Evolutionary conservation across 352 stramenopile species (phyloP), one percentile per base, ranked within the genome.

Genomic region (Globisporangium spinosum): DNA sequence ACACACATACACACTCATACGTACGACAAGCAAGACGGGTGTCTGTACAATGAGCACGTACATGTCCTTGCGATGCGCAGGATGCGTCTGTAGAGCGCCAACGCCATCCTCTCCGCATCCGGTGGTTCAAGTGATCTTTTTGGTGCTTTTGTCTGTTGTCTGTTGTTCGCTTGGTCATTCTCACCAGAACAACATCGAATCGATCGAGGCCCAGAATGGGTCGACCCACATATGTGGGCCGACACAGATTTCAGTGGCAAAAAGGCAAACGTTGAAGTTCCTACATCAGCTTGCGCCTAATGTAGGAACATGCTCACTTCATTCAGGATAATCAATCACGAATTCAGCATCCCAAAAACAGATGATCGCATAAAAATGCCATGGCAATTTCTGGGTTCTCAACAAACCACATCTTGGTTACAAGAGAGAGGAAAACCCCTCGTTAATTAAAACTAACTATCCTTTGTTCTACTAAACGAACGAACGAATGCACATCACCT

Each of bases 11-110:
- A 15, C 40, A n/a, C 15, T 12, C 29, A 47, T 49, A 20, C 40
- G 40, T 15, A n/a, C 17, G 38, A 45, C 38, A 45, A 45, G 2
- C 40, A 49, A 20, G 40, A 20, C 40, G 40, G 4, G 15, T 3
- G 8, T 0, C 3, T 27, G 8, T 4, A 22, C 3, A 23, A 47
- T 3, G 13, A 13, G 6, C 12, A 81, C 84, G 63, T 80, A 94
- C 86, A 94, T 65, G 74, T 87, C 23, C 85, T 67, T 7, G 84
- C 87, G 22, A 89, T 76, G 59, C 87, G 87, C 57, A 94, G 72
- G 53, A 93, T 82, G 68, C 84, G 87, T 47, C 83, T 81, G 63
- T 93, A 93, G 43, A 93, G 82, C 58, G 82, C 69, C 25, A 91
- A 71, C 65, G 82, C 83, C 68, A 80, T 77, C 62, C 20, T 22